Base-by-base conservation (phyloP, 148 eudicot genomes). In the Camellia granthamiana region DNA sequence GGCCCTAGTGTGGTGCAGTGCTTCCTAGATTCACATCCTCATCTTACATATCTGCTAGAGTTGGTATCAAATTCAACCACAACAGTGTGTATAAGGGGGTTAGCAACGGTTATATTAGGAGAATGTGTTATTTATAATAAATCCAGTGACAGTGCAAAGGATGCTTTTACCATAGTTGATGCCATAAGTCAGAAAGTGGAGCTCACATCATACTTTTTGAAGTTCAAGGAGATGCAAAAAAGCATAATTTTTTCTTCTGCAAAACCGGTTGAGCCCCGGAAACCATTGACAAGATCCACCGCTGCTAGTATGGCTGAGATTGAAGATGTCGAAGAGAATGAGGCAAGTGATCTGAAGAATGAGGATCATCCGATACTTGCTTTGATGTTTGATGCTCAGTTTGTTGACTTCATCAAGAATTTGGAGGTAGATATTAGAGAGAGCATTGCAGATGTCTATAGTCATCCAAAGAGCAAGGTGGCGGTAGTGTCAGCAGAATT, bases 21-120 rank as follows among this genome's bases (percentile, higher is more conserved):
- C 75, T 94, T 96, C 84, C 94, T 94, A 49, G 98, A 92, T 83
- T 90, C 98, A 76, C 94, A 89, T 7, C 98, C 97, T 74, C 99
- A 96, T 81, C 88, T 96, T 60, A 89, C 98, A 63, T 96, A 90
- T 88, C 81, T 96, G 69, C 78, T 91, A 52, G 99, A 96, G 84
- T 82, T 94, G 80, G 87, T 96, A 41, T 85, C 91, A 46, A 90
- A 90, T 84, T 82, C 90, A 80, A 87, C 85, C n/a, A 78, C 88
- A 18, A 89, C 91, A n/a, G 85, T 81, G 5, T 87, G 88, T 82
- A 84, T 86, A 74, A 89, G 91, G 83, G 98, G 99, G 58, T 77
- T 96, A 81, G 90, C 99, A 41, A 94, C 95, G 18, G 80, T 92
- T 21, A 88, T 96, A 42, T 84, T 96, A 79, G 99, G 99, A 75